Conservation (phyloP, 2,329 filamentous ascomycete genomes). For the Tolypocladium guangdongense region DNA sequence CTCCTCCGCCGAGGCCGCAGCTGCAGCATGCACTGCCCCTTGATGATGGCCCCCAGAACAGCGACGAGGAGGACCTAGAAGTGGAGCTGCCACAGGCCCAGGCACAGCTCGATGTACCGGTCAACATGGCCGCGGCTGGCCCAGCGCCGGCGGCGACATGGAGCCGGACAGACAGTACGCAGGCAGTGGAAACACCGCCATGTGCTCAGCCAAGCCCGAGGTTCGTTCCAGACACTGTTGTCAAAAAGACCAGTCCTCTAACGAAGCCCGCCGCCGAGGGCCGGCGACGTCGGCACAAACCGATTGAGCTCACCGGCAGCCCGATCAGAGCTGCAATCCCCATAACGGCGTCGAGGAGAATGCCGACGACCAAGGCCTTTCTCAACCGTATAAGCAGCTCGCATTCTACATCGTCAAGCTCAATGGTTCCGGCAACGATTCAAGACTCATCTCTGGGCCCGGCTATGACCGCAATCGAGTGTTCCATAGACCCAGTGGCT, state of each 20-base stretch:
- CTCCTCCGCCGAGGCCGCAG: background rate
- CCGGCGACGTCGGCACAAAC: conserved; percentile 13
- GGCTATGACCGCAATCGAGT: background rate
- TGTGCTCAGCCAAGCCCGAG: conserved; percentile 19
- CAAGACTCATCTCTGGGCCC: background rate
- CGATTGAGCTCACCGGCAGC: conserved; percentile 10
- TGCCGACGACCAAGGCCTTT: conserved; percentile 14
- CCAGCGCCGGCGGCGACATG: conserved; percentile 7
- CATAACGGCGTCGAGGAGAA: conserved; percentile 7
- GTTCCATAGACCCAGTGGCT: conserved; percentile 6
- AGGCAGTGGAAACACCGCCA: conserved; percentile 16
- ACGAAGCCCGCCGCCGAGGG: background rate
- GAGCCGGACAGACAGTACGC: background rate
- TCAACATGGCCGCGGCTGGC: conserved; percentile 14
- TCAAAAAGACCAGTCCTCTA: background rate
- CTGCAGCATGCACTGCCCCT: background rate
- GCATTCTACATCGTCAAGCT: conserved; percentile 16
- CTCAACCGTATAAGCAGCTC: conserved; percentile 11
- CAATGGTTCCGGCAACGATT: conserved; percentile 15
- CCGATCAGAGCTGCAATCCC: conserved; percentile 2
- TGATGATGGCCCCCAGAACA: conserved; percentile 3
- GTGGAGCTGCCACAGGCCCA: conserved; percentile 20
- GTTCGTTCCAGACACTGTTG: conserved; percentile 10
- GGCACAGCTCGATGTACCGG: conserved; percentile 5
- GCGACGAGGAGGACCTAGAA: conserved; percentile 26